These are phyloP conservation scores for Neurospora crassa DNA, from an alignment of 2,329 filamentous ascomycete genomes.

Conservation along the genomic window DNA sequence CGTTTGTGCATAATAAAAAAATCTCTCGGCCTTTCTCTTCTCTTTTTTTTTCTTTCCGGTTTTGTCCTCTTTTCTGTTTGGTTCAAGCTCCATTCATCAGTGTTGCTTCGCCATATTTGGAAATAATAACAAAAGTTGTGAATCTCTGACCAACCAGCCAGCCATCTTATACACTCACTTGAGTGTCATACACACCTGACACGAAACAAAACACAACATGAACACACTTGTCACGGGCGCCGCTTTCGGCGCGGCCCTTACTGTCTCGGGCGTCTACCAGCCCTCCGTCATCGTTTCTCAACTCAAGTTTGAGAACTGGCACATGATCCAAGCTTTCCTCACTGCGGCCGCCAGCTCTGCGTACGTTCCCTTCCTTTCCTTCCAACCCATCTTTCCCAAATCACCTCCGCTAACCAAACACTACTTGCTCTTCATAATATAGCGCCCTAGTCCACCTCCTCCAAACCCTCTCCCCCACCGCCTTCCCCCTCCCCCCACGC, in stretches of 20 bases:
- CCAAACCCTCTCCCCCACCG: constrained; percentile 32
- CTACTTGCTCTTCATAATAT: constrained; percentile 3
- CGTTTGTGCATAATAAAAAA: background rate
- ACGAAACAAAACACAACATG: constrained; percentile 7
- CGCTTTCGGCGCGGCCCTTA: constrained; percentile 52
- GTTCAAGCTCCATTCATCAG: background rate
- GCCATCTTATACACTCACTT: background rate
- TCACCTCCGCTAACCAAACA: background rate
- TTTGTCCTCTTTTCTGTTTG: background rate
- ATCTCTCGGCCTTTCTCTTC: background rate
- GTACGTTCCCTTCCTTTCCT: constrained; percentile 29
- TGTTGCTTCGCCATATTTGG: background rate
- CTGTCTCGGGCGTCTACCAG: constrained; percentile 49
- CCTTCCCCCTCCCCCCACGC: constrained; percentile 36
- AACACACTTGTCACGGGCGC: constrained; percentile 34
- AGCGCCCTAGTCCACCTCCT: constrained; percentile 33
- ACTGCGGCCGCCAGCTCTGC: constrained; percentile 52
- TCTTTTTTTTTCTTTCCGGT: background rate
- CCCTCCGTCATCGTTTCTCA: constrained; percentile 52
- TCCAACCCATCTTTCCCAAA: too few species aligned
- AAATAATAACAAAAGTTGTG: background rate
- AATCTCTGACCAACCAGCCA: background rate
- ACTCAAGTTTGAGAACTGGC: constrained; percentile 50
- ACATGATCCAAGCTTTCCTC: constrained; percentile 57
- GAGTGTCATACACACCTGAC: background rate